Base-by-base conservation (phyloP, 2,329 filamentous ascomycete genomes). In the Fusarium proliferatum region DNA sequence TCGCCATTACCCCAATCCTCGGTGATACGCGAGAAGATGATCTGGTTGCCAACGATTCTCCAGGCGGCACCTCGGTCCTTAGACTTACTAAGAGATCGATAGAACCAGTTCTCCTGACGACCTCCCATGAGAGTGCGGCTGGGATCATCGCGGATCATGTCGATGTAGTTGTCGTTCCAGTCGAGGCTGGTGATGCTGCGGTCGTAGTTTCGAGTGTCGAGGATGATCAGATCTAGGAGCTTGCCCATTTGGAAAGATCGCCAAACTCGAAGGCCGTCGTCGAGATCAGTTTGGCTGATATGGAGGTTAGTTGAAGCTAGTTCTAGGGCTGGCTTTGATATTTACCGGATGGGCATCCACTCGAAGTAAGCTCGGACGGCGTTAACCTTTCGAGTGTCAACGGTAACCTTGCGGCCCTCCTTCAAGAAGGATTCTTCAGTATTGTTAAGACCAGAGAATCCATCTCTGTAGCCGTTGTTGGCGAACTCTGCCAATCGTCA, bases 21-120 rank as follows among this genome's bases (percentile, higher is more conserved):
- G 16, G 71, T 76, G 30, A 91, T 80, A 11, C 86, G 85, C 12
- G 88, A 90, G 81, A 94, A 93, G 55, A 94, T 83, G 46, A 92
- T 89, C 79, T 94, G 92, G 33, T 90, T 92, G 15, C 92, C 92
- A 48, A 95, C 87, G 23, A 95, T 80, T 45, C 92, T 86, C 93
- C 93, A 95, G 2, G 88, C 86, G 1, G 92, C 90, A 30, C 90
- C 90, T n/a, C 92, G 88, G 21, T 88, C 76, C n/a, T 88, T 84
- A 2, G 90, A 92, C 55, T 86, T 80, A 9, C 85, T 85, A 12
- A 93, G 83, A 46, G 86, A 82, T 51, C 86, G 85, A 79, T 92
- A 93, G 81, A 94, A 91, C 93, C 93, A 95, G 74, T 89, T 88
- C 80, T 95, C 93, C 79, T 95, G 93, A 16, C 88, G 87, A 3